Evolutionary conservation across 352 stramenopile genomes (phyloP).

Genomic region (Phytophthora colocasiae): DNA sequence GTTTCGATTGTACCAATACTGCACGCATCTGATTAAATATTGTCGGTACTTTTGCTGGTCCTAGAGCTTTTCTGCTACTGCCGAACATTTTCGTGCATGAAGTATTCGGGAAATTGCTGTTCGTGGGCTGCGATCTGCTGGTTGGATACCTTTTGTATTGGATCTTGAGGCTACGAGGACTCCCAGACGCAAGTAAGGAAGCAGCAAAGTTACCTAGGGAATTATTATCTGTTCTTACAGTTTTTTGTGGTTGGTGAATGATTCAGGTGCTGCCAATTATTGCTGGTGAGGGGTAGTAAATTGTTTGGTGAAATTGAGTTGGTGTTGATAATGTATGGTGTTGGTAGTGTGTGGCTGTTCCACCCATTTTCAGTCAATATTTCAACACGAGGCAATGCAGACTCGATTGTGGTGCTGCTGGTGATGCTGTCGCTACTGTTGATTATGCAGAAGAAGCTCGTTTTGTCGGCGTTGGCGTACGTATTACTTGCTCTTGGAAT

Average conservation of each 20-base stretch:
- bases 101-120: slow-evolving; percentile 95
- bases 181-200: slow-evolving; percentile 56
- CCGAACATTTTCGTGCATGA: slow-evolving; percentile 81
- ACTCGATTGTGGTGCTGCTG: slow-evolving; percentile 94
- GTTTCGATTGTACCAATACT: background rate
- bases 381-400: slow-evolving; percentile 97
- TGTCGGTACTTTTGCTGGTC: background rate
- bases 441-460: slow-evolving; percentile 82
- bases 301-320: background rate
- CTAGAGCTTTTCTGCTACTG: slow-evolving; percentile 73
- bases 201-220: background rate
- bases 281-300: slow-evolving; percentile 41
- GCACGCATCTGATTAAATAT: slow-evolving; percentile 7
- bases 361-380: slow-evolving; percentile 99
- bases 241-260: slow-evolving; percentile 3
- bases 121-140: slow-evolving; percentile 95
- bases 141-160: slow-evolving; percentile 91
- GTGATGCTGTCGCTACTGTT: slow-evolving; percentile 93
- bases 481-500: slow-evolving; percentile 15
- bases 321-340: slow-evolving; percentile 5
- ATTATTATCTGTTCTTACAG: background rate
- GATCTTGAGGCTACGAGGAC: slow-evolving; percentile 75
- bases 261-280: slow-evolving; percentile 66
- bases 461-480: slow-evolving; percentile 74
- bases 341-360: slow-evolving; percentile 94